Evolutionary conservation across 2,329 filamentous ascomycete genomes (phyloP), one percentile per base, ranked within the genome.

Genomic region (Scedosporium apiospermum): DNA sequence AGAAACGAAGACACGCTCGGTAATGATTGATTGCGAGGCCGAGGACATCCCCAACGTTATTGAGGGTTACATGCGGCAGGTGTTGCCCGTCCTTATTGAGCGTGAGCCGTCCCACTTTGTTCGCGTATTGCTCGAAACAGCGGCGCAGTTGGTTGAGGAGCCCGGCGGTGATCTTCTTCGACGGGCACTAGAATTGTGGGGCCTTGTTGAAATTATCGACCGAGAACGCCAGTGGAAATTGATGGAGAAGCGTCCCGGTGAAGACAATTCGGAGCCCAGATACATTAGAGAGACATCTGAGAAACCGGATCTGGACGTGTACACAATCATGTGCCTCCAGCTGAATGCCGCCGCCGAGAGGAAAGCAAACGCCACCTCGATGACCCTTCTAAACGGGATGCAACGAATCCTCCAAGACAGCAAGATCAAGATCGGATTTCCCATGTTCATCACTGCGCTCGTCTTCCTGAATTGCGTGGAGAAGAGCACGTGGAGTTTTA

Each of bases 401-500:
- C 84, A 88, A 70, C 80, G 84, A 16, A 77, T 81, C 44, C 75
- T 88, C 38, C 81, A 86, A 64, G 83, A 86, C 68, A 83, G 82
- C 71, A 84, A 85, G 68, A 79, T 78, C 63, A 83, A 80, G 67
- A 78, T 84, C 61, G 81, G 81, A 38, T 86, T 86, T 68, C 80
- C 80, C 66, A 82, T 86, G 72, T 88, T 85, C 67, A 78, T 88
- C 23, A 81, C 84, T 2, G 80, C 83, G 3, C 71, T 88, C 62
- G 81, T 88, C 62, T 81, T 88, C 65, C 78, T 88, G 58, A 87
- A 86, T 68, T 87, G 84, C 66, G 77, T 88, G 14, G 86, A 88
- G 69, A 88, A 88, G 73, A 85, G 84, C 0, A 88, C 85, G 0
- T 88, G 85, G 86, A 82, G 83, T 0, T 88, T 88, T 74, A 86